Conservation (phyloP, 805 yeast species). For the Metschnikowia corniflorae region DNA sequence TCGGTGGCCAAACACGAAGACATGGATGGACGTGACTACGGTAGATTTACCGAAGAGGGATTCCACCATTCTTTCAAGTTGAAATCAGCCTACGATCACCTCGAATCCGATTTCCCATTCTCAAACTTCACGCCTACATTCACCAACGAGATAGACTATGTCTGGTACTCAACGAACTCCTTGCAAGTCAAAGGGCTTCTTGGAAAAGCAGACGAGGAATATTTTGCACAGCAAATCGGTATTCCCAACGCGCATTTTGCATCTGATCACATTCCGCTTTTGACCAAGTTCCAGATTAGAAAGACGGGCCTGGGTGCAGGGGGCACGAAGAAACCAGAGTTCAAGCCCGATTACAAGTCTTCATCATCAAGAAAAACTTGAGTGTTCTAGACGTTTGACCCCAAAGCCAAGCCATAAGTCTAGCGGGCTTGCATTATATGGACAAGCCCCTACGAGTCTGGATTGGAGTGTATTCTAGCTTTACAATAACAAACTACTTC, state of each 20-base stretch:
- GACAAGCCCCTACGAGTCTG: too few relatives aligned
- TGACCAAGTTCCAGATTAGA: constrained; percentile 71
- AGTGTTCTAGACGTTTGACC: constrained; percentile 1
- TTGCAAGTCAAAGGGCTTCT: constrained; percentile 80
- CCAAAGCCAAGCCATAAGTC: too few relatives aligned
- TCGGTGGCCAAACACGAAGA: constrained; percentile 75
- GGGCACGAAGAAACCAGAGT: constrained; percentile 34
- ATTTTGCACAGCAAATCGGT: constrained; percentile 75
- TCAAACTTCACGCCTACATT: constrained; percentile 93
- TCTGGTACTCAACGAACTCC: constrained; percentile 87
- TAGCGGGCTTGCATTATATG: too few relatives aligned
- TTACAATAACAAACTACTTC: constrained; percentile 6
- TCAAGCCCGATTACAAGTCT: constrained; percentile 43
- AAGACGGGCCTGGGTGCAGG: constrained; percentile 31
- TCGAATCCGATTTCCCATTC: constrained; percentile 82
- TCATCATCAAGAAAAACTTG: constrained; percentile 41
- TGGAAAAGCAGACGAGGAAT: constrained; percentile 79
- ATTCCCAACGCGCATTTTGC: constrained; percentile 93
- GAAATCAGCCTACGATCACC: constrained; percentile 77
- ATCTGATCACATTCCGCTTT: constrained; percentile 89
- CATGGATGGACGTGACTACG: constrained; percentile 83
- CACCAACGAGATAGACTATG: constrained; percentile 89
- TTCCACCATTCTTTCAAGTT: constrained; percentile 76
- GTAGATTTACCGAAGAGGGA: constrained; percentile 85
- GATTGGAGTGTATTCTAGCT: constrained; percentile 17